phyloP scores from a whole-genome alignment of 2,329 filamentous ascomycete genomes.

The Fusarium avenaceum region DNA sequence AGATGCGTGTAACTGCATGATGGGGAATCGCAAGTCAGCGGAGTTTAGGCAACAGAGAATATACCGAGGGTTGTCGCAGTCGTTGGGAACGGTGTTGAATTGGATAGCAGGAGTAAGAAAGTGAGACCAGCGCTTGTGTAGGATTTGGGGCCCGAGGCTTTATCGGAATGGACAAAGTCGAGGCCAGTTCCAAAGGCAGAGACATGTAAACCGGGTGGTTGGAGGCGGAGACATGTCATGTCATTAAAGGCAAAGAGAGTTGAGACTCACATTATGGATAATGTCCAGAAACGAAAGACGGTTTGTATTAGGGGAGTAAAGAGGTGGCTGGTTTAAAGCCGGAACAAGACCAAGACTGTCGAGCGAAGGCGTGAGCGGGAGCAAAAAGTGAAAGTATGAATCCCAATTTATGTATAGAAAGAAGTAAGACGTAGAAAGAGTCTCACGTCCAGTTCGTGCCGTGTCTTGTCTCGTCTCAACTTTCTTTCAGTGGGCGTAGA shows the following conservation, averaged over 20 bases:
- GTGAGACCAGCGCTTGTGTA: conserved; percentile 20
- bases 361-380: conserved; percentile 41
- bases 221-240: conserved; percentile 46
- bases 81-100: conserved; percentile 22
- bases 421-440: conserved; percentile 24
- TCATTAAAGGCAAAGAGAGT: conserved; percentile 49
- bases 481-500: conserved; percentile 13
- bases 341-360: conserved; percentile 43
- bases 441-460: conserved; percentile 10
- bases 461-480: conserved; percentile 7
- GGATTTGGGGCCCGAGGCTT: conserved; percentile 37
- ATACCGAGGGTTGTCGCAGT: conserved; percentile 30
- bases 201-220: conserved; percentile 48
- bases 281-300: conserved; percentile 50
- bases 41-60: conserved; percentile 26
- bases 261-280: conserved; percentile 54
- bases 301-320: conserved; percentile 46
- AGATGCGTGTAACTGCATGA: conserved; percentile 50
- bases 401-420: conserved; percentile 28
- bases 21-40: conserved; percentile 43
- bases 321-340: conserved; percentile 46
- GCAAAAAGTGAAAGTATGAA: conserved; percentile 14
- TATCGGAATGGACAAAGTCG: conserved; percentile 32
- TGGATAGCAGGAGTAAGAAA: conserved; percentile 15
- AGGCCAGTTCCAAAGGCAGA: conserved; percentile 20